Evolutionary conservation across 2,329 filamentous ascomycete species (phyloP), one percentile per base, ranked within the genome.

Genomic region (Colletotrichum tabaci): DNA sequence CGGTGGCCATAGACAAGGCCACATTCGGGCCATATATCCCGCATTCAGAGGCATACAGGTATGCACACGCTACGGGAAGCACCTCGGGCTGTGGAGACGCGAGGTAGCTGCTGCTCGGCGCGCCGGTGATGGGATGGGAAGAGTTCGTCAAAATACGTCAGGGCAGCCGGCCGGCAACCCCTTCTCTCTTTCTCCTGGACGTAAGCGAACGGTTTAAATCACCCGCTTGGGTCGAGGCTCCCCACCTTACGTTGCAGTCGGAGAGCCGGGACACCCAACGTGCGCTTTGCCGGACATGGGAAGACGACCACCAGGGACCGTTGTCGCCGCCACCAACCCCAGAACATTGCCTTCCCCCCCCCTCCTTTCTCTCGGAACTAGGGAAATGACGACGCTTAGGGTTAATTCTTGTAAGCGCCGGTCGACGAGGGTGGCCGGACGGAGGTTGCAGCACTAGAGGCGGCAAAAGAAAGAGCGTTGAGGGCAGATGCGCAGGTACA

Each of bases 221-320:
- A 21, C 70, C 66, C 21, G 60, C 66, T 65, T 64, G 47, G 66
- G 60, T 61, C 46, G 61, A 49, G 46, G 56, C 30, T 23, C 30
- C 47, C 66, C 70, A 72, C 66, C 70, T 66, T 53, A 66, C 42
- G 70, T 72, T 70, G 61, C 66, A 72, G 42, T 71, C 66, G 70
- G 70, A 65, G 70, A 16, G 65, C 65, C 58, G 68, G 68, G 65
- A 53, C 65, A 63, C 30, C 16, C 47, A 53, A 23, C 57, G 35
- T 55, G 52, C 30, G 40, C 58, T 63, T 53, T 71, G 58, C 68
- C 68, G 65, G 64, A 68, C 58, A 44, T 60, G 68, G 68, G 50
- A 58, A 56, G 26, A 47, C 23, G 38, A 15, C 55, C 18, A 44
- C 46, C 10, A 63, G 68, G 64, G 64, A 58, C 44, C 58, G 68